Conservation (phyloP, 2,329 filamentous ascomycete genomes). For the Daldinia eschscholtzii region DNA sequence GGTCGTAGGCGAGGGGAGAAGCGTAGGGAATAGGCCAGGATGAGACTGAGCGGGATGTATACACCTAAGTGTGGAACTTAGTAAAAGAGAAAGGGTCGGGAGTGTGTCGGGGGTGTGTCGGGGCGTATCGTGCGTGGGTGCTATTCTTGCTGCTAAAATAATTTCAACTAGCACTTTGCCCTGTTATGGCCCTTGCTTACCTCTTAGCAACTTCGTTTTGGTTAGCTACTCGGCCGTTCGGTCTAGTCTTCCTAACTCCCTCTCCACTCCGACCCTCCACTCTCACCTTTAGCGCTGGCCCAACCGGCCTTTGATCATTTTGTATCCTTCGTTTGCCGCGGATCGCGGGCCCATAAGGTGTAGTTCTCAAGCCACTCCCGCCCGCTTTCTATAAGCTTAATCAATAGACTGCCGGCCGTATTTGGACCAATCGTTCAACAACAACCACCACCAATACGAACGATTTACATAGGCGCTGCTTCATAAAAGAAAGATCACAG, state of each 20-base stretch:
- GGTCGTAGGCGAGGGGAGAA: conserved; percentile 3
- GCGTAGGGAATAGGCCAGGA: not conserved
- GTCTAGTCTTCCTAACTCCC: conserved; percentile 17
- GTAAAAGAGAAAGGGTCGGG: conserved; percentile 6
- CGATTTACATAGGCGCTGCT: not conserved
- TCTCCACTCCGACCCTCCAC: conserved; percentile 12
- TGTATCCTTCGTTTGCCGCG: conserved; percentile 19
- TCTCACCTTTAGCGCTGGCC: conserved; percentile 4
- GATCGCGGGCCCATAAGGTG: conserved; percentile 18
- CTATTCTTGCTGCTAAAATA: conserved; percentile 11
- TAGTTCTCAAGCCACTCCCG: conserved; percentile 30
- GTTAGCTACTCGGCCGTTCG: conserved; percentile 23
- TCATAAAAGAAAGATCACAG: not conserved
- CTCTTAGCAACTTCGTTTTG: conserved; percentile 13
- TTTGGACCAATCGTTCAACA: conserved; percentile 27
- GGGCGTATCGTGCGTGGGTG: conserved; percentile 5
- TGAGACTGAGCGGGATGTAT: conserved; percentile 6
- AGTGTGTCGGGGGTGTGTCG: conserved; percentile 1
- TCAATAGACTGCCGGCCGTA: conserved; percentile 25
- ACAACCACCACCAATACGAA: not conserved
- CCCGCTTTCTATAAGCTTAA: conserved; percentile 29
- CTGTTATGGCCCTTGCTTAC: conserved; percentile 23
- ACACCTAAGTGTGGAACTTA: not conserved
- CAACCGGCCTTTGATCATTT: conserved; percentile 1
- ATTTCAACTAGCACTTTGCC: conserved; percentile 9